phyloP scores from a whole-genome alignment of 2,329 filamentous ascomycete species.

The Scedosporium dehoogii region DNA sequence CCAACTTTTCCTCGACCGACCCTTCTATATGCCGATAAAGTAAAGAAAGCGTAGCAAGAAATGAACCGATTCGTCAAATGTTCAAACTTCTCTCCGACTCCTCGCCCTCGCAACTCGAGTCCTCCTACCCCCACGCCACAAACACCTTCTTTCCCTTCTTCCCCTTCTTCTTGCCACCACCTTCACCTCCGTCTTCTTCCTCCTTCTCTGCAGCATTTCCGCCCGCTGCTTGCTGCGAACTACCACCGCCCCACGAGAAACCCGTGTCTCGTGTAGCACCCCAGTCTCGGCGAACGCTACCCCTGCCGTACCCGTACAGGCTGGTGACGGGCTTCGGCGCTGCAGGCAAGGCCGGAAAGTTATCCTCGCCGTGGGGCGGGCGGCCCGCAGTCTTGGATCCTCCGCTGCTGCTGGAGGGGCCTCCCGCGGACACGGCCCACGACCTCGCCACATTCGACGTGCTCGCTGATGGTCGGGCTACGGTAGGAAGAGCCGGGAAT shows the following conservation, averaged over 20 bases:
- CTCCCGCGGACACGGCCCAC: conserved; percentile 14
- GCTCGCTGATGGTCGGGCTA: neutral
- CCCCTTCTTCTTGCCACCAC: conserved; percentile 41
- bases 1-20: neutral
- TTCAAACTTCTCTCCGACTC: no score
- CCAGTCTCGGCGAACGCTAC: conserved; percentile 45
- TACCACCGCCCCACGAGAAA: conserved; percentile 39
- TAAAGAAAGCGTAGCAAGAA: neutral
- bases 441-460: conserved; percentile 6
- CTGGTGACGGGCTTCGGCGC: conserved; percentile 60
- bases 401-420: conserved; percentile 7
- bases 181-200: conserved; percentile 18
- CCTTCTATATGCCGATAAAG: neutral
- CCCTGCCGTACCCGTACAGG: conserved; percentile 50
- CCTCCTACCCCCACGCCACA: conserved; percentile 46
- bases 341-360: conserved; percentile 74
- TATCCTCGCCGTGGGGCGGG: conserved; percentile 36
- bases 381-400: conserved; percentile 12
- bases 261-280: conserved; percentile 34
- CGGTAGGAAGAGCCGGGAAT: conserved; percentile 33
- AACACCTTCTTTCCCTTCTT: conserved; percentile 51
- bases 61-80: neutral
- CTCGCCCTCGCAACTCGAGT: no score
- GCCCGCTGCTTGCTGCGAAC: conserved; percentile 16
- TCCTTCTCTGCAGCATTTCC: conserved; percentile 16